Evolutionary conservation across 441 rosid genomes (phyloP), one percentile per base, ranked within the genome.

Genomic region (Populus hybrid): DNA sequence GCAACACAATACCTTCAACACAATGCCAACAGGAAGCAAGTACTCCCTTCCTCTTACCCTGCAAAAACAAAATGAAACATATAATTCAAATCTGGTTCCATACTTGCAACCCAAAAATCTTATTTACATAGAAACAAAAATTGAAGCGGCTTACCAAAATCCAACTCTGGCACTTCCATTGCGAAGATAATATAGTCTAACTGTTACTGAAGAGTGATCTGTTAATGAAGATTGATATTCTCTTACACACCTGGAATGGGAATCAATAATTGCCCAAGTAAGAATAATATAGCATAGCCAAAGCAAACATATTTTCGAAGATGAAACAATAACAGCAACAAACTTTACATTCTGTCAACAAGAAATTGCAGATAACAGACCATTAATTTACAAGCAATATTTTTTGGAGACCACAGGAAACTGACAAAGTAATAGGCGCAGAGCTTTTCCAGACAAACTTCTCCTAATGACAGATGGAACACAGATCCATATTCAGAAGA

Each of bases 151-250:
- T 89, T 80, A 96, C 99, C 99, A 96, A 88, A 96, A 88, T 85
- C 99, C 98, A 82, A 96, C 86, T 82, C 98, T 85, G 77, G 96
- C 98, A 87, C 98, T 96, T 79, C 99, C 99, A 85, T 90, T 96
- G 75, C 87, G 92, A 83, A 93, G 91, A 83, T 94, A 96, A 84
- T 96, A 94, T 80, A 96, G 75, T 81, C 92, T 94, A 73, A 94
- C 82, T 38, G 97, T 86, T 77, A 96, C 83, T 70, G 99, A 89
- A 73, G 99, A 90, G 80, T 90, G 98, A 84, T 96, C 98, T 26
- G 96, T 85, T 73, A 96, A 88, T 54, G 99, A 89, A 67, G 98
- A 90, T 80, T 89, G 94, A 85, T 87, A 92, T 77, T 91, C 95
- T 83, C 98, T 92, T 38, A 91, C 93, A 87, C 99, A 96, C 91